Evolutionary conservation across 2,329 filamentous ascomycete genomes (phyloP), one percentile per base, ranked within the genome.

Genomic region (Tolypocladium album): DNA sequence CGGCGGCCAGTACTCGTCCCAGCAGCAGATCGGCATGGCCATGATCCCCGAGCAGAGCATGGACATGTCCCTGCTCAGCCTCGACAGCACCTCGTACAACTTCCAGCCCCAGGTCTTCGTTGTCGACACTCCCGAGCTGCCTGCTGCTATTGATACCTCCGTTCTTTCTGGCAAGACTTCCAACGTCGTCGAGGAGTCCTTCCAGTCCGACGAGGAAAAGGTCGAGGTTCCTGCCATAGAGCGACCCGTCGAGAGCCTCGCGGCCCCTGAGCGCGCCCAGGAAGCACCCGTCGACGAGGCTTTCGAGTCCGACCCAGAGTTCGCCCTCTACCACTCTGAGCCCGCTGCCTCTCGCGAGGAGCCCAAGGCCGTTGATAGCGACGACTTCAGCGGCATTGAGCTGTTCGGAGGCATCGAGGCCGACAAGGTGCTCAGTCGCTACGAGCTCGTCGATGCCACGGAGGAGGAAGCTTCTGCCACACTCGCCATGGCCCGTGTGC

Each of bases 11-110:
- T 79, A 82, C 52, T 74, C 78, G 62, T 79, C 84, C 58, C 80
- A 84, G 66, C 82, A 87, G 64, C 87, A 89, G 70, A 88, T 92
- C 64, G 87, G 87, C 69, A 89, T 96, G 82, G 85, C 88, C 61
- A 88, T 92, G 82, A 85, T 95, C 55, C 90, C 91, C 1, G 91
- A 96, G 74, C 86, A 89, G 66, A 80, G 77, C 58, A 79, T 92
- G 73, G 89, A 95, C 68, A 87, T 92, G 67, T 84, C 86, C 59
- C 83, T 88, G 75, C 81, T 94, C n/a, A 77, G 71, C 64, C 72
- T 92, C 55, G 82, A 82, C 68, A 71, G 75, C 58, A 72, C 76
- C 59, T 77, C 78, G 61, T 86, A 81, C 72, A 79, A 78, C 71
- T 87, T 83, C 72, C 86, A 88, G 70, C 86, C 87, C 31, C 85